Evolutionary conservation across 1,139 yeast species (phyloP).

Genomic region (Candida freyschussii): DNA sequence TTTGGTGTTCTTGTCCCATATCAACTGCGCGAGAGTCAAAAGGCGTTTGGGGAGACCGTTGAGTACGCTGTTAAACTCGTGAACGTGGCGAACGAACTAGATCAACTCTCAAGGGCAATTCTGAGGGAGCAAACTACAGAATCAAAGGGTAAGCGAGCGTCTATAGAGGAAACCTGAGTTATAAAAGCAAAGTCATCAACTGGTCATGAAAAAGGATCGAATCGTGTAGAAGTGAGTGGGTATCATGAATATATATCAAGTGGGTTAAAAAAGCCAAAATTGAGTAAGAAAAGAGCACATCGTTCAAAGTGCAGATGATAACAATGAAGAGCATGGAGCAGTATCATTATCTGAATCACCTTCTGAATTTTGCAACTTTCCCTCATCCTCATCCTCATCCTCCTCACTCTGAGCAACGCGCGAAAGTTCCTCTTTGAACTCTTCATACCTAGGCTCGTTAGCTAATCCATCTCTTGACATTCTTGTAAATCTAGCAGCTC

Average conservation of each 20-base stretch:
- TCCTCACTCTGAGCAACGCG: not conserved
- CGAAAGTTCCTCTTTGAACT: constrained; percentile 1
- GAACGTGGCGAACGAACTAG: constrained; percentile 4
- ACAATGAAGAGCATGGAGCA: not conserved
- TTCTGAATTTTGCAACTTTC: constrained; percentile 3
- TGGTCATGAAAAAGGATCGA: constrained; percentile 1
- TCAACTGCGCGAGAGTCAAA: constrained; percentile 39
- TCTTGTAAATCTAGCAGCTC: constrained; percentile 20
- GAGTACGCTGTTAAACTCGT: constrained; percentile 24
- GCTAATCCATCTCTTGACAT: constrained; percentile 12
- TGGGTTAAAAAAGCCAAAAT: not conserved
- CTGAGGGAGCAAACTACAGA: constrained; percentile 1
- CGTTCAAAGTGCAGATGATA: no score
- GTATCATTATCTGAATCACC: constrained; percentile 2
- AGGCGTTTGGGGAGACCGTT: constrained; percentile 33
- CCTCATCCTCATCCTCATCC: constrained; percentile 5
- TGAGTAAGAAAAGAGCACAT: no score
- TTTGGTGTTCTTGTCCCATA: constrained; percentile 48
- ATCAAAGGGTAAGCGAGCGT: not conserved
- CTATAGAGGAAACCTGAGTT: not conserved
- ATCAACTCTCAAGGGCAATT: not conserved
- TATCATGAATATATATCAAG: not conserved
- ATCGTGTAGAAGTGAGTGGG: not conserved
- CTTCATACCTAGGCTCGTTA: not conserved
- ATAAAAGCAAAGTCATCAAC: not conserved